phyloP scores from a whole-genome alignment of 192 early-diverging fungal species.

The Phycomyces blakesleeanus region DNA sequence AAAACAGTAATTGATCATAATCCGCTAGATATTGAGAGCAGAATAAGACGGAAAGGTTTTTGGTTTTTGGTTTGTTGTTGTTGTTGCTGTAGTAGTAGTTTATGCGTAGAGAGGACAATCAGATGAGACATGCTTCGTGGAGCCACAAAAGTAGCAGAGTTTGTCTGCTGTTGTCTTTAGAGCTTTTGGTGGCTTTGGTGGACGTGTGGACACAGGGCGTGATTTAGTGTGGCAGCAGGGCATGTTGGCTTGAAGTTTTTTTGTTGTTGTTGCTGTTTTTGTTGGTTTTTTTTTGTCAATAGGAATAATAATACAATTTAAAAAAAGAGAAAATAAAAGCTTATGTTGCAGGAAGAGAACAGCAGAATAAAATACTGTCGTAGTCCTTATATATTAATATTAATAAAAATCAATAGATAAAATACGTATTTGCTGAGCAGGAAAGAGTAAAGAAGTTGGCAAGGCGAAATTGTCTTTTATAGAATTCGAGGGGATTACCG shows the following conservation, averaged over 20 bases:
- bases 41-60: too few species aligned
- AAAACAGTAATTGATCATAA: too few species aligned
- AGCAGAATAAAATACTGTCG: background rate
- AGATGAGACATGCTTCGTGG: constrained; percentile 19
- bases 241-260: background rate
- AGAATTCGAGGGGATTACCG: background rate
- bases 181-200: background rate
- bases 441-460: background rate
- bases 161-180: constrained; percentile 1
- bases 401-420: background rate
- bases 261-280: too few species aligned
- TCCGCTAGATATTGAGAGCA: too few species aligned
- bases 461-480: background rate
- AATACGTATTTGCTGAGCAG: background rate
- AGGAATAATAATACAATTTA: too few species aligned
- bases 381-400: background rate
- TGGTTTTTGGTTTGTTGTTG: too few species aligned
- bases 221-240: background rate
- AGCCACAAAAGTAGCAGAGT: constrained; percentile 26
- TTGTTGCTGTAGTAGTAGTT: too few species aligned
- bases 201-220: background rate
- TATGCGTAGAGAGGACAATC: constrained; percentile 25
- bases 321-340: background rate
- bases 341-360: background rate
- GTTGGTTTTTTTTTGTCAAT: too few species aligned